Percentiles rank a stretch among this genome's conserved stretches.
Conservation (phyloP, 139 green algal genomes). For the Chlorella sp. region DNA sequence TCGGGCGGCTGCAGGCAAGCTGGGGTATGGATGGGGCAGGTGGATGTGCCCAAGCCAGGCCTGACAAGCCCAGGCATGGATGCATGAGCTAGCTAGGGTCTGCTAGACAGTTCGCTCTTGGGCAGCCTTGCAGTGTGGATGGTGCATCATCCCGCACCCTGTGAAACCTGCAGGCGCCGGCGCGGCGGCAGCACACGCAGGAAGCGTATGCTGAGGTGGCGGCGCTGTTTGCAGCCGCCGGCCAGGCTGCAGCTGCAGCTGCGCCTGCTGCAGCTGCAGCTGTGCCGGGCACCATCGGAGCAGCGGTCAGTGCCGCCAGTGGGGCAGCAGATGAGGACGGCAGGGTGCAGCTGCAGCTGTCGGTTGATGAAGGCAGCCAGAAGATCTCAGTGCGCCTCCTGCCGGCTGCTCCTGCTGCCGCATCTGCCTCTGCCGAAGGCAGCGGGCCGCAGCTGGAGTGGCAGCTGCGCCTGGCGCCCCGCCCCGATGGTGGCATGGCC, state of each 20-base stretch:
- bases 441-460: not conserved
- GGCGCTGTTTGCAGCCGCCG: conserved; percentile 1
- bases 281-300: not conserved
- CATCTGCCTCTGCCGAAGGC: not conserved
- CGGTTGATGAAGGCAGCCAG: too few relatives aligned
- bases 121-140: too few relatives aligned
- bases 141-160: too few relatives aligned
- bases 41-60: too few relatives aligned
- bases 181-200: conserved; percentile 20
- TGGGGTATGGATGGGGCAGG: too few relatives aligned
- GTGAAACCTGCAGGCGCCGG: conserved; percentile 19
- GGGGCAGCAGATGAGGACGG: not conserved
- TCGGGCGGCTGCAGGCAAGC: conserved; percentile 25
- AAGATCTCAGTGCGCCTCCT: not conserved
- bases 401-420: not conserved
- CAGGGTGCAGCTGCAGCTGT: conserved; percentile 14
- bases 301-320: not conserved
- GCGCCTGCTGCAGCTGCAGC: not conserved
- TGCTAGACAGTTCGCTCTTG: too few relatives aligned
- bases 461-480: conserved; percentile 3
- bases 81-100: too few relatives aligned
- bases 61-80: too few relatives aligned
- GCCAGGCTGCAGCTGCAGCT: not conserved
- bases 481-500: not conserved
- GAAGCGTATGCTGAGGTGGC: conserved; percentile 4